These are phyloP conservation scores for Annona squamosa DNA, from an alignment of 164 flowering plant genomes.

Conservation along the genomic window DNA sequence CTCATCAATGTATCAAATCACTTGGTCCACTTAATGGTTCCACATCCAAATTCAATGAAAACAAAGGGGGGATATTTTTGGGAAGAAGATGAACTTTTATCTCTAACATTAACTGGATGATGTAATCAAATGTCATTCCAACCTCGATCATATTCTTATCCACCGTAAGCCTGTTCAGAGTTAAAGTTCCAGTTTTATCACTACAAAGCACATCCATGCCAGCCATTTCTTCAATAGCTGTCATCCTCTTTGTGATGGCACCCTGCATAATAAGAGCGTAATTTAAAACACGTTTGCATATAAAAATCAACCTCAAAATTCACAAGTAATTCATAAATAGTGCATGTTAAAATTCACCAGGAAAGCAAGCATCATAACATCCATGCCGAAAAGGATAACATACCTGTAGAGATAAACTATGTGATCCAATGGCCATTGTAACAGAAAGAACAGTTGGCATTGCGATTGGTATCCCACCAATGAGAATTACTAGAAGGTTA, in stretches of 20 bases:
- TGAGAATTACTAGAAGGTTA: slow-evolving; percentile 72
- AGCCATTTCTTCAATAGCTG: slow-evolving; percentile 98
- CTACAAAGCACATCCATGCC: slow-evolving; percentile 96
- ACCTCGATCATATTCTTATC: slow-evolving; percentile 71
- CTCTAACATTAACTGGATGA: not conserved
- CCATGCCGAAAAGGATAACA: slow-evolving; percentile 7
- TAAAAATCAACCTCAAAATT: no score
- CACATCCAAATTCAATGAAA: not conserved
- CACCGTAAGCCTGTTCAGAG: slow-evolving; percentile 83
- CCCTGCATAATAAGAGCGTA: slow-evolving; percentile 25
- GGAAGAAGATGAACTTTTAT: not conserved
- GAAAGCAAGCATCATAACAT: not conserved
- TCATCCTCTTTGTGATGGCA: slow-evolving; percentile 97
- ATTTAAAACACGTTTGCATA: not conserved
- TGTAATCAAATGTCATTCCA: not conserved
- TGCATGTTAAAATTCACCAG: not conserved
- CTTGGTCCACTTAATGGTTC: not conserved
- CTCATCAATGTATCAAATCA: no score
- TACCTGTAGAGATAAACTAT: slow-evolving; percentile 69
- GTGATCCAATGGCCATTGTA: slow-evolving; percentile 96
- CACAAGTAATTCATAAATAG: not conserved
- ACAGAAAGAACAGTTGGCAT: slow-evolving; percentile 95
- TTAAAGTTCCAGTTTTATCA: slow-evolving; percentile 80
- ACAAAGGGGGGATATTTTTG: not conserved
- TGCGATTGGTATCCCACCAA: slow-evolving; percentile 96